Evolutionary conservation across 2,329 filamentous ascomycete genomes (phyloP), one percentile per base, ranked within the genome.

Genomic region (Alternaria alternata): DNA sequence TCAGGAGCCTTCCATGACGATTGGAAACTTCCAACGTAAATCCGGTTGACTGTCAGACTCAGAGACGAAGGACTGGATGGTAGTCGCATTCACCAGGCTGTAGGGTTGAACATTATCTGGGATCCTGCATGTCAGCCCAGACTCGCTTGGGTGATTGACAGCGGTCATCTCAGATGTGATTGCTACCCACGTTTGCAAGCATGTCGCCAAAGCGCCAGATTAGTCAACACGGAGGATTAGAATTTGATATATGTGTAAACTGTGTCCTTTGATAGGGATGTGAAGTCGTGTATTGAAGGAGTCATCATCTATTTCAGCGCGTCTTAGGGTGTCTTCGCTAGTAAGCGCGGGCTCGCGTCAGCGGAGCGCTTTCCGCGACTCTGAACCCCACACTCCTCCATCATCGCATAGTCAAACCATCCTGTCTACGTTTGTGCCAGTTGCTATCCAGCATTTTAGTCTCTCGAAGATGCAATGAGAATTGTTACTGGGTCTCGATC

Each of bases 391-490:
- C 56, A 48, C n/a, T 20, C 41, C 47, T 46, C 20, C 55, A 51
- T 30, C 38, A 28, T 8, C 44, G 26, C 32, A 12, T 38, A 49
- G 20, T 38, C 5, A 14, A 28, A 22, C 44, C 24, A 36, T 24
- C 8, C 41, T 28, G 16, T 18, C 30, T n/a, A 44, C 7, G 9
- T 32, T 14, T 22, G 5, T 38, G 44, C 24, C 2, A 12, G 32
- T 32, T 59, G 24, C 47, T 61, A 28, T 4, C 43, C 12, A 32
- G 46, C 44, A 46, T 43, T 20, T 39, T 34, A 8, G 14, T 22
- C n/a, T 16, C 8, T 36, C 41, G 32, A 63, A 57, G 60, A 75
- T 75, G 68, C 68, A 39, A 72, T 73, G 67, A 71, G 49, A 11
- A 54, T 36, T 43, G n/a, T 36, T 38, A 42, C 22, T 51, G 70